Evolutionary conservation across 148 eudicot genomes (phyloP).

Genomic region (Mesembryanthemum crystallinum): DNA sequence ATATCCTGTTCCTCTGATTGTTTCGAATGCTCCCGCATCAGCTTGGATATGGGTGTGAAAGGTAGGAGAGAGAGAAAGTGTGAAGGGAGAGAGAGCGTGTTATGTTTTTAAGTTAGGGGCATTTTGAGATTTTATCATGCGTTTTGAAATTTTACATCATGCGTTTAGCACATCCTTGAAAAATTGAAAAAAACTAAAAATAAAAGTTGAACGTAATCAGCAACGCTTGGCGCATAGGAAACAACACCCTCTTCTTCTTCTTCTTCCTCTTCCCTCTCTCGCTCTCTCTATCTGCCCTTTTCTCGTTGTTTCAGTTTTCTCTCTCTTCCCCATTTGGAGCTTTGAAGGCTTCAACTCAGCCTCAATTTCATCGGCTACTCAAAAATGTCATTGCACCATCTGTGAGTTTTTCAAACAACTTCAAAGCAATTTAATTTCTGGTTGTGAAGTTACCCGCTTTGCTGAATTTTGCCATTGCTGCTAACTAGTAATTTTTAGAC

Average conservation of each 20-base stretch:
- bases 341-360: background rate
- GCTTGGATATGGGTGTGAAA: too few relatives aligned
- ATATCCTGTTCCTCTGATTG: too few relatives aligned
- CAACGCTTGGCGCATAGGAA: slow-evolving; percentile 21
- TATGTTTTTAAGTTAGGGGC: too few relatives aligned
- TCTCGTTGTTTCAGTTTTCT: background rate
- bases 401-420: background rate
- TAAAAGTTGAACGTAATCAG: slow-evolving; percentile 27
- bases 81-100: too few relatives aligned
- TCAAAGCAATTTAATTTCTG: background rate
- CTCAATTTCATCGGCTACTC: background rate
- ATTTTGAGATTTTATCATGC: too few relatives aligned
- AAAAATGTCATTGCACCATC: slow-evolving; percentile 15
- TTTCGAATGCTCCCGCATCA: too few relatives aligned
- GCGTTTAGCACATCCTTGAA: too few relatives aligned
- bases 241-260: background rate
- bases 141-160: too few relatives aligned
- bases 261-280: background rate
- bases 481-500: background rate
- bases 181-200: too few relatives aligned
- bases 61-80: too few relatives aligned
- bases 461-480: background rate
- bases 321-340: background rate
- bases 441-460: slow-evolving; percentile 11
- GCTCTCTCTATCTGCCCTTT: background rate